Percentiles rank a stretch among this genome's conserved stretches.
Conservation (phyloP, 345 rosid genomes). For the Salix udensis region DNA sequence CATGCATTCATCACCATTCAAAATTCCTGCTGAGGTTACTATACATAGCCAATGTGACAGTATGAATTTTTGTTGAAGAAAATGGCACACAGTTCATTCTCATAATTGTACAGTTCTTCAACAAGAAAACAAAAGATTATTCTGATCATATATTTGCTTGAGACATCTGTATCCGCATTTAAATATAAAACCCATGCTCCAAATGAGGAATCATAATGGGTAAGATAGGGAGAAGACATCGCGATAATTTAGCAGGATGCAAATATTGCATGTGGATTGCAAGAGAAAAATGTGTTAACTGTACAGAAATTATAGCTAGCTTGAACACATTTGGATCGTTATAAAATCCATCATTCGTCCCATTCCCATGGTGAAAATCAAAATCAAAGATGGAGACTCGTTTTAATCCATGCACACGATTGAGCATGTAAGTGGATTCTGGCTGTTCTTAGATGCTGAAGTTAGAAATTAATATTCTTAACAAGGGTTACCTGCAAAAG, state of each 20-base stretch:
- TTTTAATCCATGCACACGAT: slow-evolving; percentile 54
- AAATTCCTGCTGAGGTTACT: background rate
- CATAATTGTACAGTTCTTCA: background rate
- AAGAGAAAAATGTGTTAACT: background rate
- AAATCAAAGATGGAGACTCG: slow-evolving; percentile 83
- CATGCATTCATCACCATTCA: background rate
- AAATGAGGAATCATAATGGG: background rate
- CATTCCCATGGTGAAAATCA: slow-evolving; percentile 97
- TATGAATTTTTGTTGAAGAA: background rate
- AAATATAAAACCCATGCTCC: background rate
- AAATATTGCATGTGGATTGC: background rate
- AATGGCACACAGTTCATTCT: background rate
- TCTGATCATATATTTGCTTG: background rate
- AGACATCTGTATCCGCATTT: background rate
- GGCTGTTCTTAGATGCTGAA: slow-evolving; percentile 49
- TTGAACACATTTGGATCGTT: slow-evolving; percentile 90
- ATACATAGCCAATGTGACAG: background rate
- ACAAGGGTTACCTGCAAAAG: slow-evolving; percentile 16
- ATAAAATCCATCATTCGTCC: slow-evolving; percentile 80
- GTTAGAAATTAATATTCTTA: background rate
- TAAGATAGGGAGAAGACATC: background rate
- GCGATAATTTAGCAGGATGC: background rate
- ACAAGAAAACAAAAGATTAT: background rate
- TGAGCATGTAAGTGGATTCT: slow-evolving; percentile 77
- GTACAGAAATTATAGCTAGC: slow-evolving; percentile 28